phyloP scores from a whole-genome alignment of 208 protist genomes.

The Leishmania guyanensis region DNA sequence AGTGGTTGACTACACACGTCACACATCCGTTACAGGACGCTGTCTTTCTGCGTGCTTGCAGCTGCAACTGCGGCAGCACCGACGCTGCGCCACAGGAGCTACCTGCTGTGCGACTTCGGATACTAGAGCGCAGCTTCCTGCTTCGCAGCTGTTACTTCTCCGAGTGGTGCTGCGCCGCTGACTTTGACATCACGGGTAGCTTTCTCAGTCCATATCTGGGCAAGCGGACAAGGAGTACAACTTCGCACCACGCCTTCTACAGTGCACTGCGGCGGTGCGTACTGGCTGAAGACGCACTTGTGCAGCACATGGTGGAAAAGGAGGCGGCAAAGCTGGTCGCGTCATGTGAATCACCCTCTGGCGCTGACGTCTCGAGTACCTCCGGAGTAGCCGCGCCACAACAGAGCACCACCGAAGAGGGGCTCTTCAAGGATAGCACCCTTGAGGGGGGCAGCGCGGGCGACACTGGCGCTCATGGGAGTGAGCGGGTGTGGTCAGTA shows the following conservation, averaged over 20 bases:
- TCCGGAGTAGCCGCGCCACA: neutral
- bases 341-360: neutral
- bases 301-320: neutral
- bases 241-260: constrained; percentile 12
- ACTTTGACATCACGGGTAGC: constrained; percentile 20
- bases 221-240: neutral
- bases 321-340: neutral
- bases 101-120: constrained; percentile 4
- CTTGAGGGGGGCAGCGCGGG: neutral
- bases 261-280: constrained; percentile 13
- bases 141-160: constrained; percentile 25
- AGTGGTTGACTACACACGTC: neutral
- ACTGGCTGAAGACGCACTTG: constrained; percentile 1
- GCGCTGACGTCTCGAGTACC: neutral
- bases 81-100: neutral
- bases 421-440: constrained; percentile 6
- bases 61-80: neutral
- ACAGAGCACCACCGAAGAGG: constrained; percentile 10
- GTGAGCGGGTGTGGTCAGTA: constrained; percentile 16
- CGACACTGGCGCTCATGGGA: neutral
- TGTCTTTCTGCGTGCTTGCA: neutral
- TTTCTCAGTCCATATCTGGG: neutral
- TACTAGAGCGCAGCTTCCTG: constrained; percentile 14
- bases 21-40: neutral
- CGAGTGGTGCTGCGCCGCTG: constrained; percentile 23